phyloP scores from a whole-genome alignment of 2,329 filamentous ascomycete genomes.

The Claviceps digitariae region DNA sequence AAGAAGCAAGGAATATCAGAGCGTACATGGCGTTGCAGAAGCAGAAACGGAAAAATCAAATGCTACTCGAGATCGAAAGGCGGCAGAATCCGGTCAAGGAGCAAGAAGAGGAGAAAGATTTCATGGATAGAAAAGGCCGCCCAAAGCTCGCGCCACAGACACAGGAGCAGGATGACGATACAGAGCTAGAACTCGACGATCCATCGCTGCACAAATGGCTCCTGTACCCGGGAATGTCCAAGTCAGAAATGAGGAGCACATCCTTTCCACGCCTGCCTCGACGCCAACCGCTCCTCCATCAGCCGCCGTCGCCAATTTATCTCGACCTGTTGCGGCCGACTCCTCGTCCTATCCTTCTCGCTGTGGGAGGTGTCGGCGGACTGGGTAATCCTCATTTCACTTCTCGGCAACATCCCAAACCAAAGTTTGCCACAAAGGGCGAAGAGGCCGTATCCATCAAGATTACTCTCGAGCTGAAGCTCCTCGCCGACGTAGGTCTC shows the following conservation, averaged over 20 bases:
- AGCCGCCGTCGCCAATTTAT: slow-evolving; percentile 59
- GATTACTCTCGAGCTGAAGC: slow-evolving; percentile 81
- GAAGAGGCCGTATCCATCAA: slow-evolving; percentile 66
- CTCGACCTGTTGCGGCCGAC: slow-evolving; percentile 66
- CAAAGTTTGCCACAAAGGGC: slow-evolving; percentile 80
- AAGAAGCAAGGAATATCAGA: slow-evolving; percentile 36
- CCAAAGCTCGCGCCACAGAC: slow-evolving; percentile 3
- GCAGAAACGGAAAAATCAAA: slow-evolving; percentile 17
- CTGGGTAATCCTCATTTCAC: slow-evolving; percentile 90
- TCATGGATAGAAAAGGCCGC: slow-evolving; percentile 3
- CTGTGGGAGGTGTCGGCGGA: slow-evolving; percentile 77
- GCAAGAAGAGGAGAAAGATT: slow-evolving; percentile 5
- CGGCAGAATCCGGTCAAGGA: slow-evolving; percentile 6
- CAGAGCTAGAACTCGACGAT: slow-evolving; percentile 29
- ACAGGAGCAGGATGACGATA: slow-evolving; percentile 16
- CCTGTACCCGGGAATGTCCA: slow-evolving; percentile 64
- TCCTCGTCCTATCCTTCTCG: slow-evolving; percentile 70
- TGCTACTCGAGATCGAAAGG: slow-evolving; percentile 21
- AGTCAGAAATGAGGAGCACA: slow-evolving; percentile 49
- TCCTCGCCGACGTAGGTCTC: slow-evolving; percentile 86
- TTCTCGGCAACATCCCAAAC: slow-evolving; percentile 57
- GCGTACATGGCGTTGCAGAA: slow-evolving; percentile 21
- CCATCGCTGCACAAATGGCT: slow-evolving; percentile 62
- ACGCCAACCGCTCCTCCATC: slow-evolving; percentile 43
- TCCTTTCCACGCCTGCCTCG: slow-evolving; percentile 37